These are phyloP conservation scores for Paracorniculantispora psalliotae DNA, from an alignment of 2,329 filamentous ascomycete genomes.

Conservation along the genomic window DNA sequence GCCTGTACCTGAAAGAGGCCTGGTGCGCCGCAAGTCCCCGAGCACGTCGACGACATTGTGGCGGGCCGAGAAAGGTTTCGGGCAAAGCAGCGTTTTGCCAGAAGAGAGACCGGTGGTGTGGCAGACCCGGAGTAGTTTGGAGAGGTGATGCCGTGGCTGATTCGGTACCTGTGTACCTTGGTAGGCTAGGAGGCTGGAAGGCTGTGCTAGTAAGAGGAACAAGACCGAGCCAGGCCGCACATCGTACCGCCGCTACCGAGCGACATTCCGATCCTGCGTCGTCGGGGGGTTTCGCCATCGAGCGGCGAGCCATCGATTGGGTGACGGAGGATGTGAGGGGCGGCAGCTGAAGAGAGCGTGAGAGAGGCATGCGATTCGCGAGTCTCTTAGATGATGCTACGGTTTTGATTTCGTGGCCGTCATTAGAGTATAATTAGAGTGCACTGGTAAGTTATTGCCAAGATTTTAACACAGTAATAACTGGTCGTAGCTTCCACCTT, in stretches of 20 bases:
- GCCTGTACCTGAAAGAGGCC: neutral
- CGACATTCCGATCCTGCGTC: constrained; percentile 6
- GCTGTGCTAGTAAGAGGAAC: neutral
- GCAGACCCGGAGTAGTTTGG: too few species aligned
- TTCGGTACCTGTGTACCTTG: neutral
- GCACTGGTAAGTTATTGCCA: neutral
- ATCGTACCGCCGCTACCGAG: constrained; percentile 8
- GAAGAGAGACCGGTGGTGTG: too few species aligned
- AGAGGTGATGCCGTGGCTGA: too few species aligned
- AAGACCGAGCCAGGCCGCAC: constrained; percentile 4
- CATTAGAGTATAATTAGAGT: neutral
- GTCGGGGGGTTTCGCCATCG: constrained; percentile 1
- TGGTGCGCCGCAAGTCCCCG: neutral
- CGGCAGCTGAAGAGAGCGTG: neutral
- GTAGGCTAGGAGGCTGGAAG: neutral
- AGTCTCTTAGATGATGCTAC: neutral
- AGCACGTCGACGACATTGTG: constrained; percentile 13
- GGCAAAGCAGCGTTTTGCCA: too few species aligned
- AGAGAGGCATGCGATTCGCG: neutral
- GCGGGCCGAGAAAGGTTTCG: neutral
- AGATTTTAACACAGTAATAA: too few species aligned
- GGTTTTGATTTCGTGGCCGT: neutral
- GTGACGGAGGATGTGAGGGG: neutral
- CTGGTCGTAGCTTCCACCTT: too few species aligned
- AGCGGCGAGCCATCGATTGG: neutral